These are phyloP conservation scores for Adiantum capillusveneris DNA, from an alignment of 75 land plant genomes.

Conservation along the genomic window DNA sequence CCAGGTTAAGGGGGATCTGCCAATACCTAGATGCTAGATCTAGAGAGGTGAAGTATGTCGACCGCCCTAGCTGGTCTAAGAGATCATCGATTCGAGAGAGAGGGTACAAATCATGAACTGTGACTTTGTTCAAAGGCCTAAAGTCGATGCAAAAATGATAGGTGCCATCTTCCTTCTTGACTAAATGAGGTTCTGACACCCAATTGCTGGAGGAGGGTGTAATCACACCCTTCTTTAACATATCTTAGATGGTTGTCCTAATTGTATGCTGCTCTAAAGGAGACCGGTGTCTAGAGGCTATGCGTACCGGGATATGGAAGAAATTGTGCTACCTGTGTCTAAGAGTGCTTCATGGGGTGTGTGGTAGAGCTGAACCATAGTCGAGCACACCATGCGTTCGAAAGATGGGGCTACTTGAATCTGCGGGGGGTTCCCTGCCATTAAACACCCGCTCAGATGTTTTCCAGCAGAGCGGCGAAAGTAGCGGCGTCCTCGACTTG, in stretches of 20 bases:
- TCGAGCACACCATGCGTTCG: too few relatives aligned
- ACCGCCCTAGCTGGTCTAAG: constrained; percentile 5
- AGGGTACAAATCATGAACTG: constrained; percentile 1
- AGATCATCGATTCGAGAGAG: constrained; percentile 6
- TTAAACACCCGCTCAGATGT: too few relatives aligned
- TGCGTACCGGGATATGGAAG: background rate
- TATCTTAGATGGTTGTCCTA: too few relatives aligned
- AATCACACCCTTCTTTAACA: background rate
- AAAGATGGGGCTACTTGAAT: too few relatives aligned
- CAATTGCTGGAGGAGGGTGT: background rate
- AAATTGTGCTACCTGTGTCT: background rate
- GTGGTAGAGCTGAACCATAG: too few relatives aligned
- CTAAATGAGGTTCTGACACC: constrained; percentile 2
- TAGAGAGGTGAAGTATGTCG: background rate
- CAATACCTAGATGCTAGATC: background rate
- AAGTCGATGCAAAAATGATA: constrained; percentile 8
- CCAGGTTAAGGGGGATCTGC: background rate
- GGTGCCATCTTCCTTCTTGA: constrained; percentile 14
- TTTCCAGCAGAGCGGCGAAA: too few relatives aligned
- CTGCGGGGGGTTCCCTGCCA: too few relatives aligned
- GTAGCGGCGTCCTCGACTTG: too few relatives aligned
- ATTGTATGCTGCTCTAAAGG: too few relatives aligned
- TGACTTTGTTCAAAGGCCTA: background rate
- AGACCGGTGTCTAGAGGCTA: too few relatives aligned
- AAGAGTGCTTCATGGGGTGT: too few relatives aligned